Evolutionary conservation across 148 eudicot genomes (phyloP), one percentile per base, ranked within the genome.

Genomic region (Cornus kousa): DNA sequence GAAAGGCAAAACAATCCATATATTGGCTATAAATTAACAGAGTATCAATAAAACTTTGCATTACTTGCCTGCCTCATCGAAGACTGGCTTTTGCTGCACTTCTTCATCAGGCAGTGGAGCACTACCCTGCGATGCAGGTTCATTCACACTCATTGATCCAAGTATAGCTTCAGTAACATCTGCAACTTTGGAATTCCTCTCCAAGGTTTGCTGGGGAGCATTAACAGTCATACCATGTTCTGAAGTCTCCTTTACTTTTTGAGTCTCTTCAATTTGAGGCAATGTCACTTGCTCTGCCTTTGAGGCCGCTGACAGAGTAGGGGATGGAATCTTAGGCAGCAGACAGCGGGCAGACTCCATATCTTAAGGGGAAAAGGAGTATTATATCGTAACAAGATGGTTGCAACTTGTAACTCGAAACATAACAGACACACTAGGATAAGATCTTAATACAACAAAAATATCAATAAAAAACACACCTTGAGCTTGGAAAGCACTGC

Each of bases 101-200:
- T 89, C 96, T 75, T 91, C 93, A 81, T 89, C 93, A 74, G 71
- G 77, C 40, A 87, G 80, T 67, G 82, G 86, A 83, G 89, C 90
- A 82, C 88, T 82, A 40, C 86, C 88, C 66, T 82, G 98, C 11
- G 97, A 88, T 57, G 83, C 91, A 70, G 83, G 88, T 84, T 91
- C 95, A 87, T 80, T 90, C 62, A 76, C 80, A 80, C 85, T 84
- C 64, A 60, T 43, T 43, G 92, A 89, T 79, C 86, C 96, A 67
- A 80, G 91, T 24, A 91, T 84, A 82, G 92, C 93, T 89, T 93
- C 94, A 79, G 91, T 84, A 35, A 80, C 85, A 88, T 93, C 92
- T 39, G 91, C 83, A 74, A 85, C 78, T 68, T 87, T 87, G 23
- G 55, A 59, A 9, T 22, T 65, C 74, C 71, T 79, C 35, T 85